Evolutionary conservation across 2,329 filamentous ascomycete genomes (phyloP), one percentile per base, ranked within the genome.

Genomic region (Neopestalotiopsis sp.): DNA sequence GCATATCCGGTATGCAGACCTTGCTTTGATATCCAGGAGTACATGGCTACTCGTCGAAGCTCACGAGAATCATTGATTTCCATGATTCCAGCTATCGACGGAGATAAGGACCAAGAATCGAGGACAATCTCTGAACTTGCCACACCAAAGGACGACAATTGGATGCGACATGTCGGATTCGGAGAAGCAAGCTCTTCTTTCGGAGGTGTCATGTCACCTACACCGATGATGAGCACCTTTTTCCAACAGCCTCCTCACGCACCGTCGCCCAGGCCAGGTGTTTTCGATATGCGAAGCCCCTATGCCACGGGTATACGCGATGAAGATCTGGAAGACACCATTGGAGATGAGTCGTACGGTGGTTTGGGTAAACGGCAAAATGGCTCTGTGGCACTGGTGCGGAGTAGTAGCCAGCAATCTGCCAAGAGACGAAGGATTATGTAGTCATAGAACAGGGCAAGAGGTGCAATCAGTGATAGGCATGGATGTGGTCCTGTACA

Each of bases 111-210:
- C 67, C 80, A 79, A 53, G 82, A 83, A 67, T 72, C 80, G 56
- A 79, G 78, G 7, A 82, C 81, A n/a, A 76, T 79, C 49, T 84
- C 81, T 17, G 83, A 84, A 69, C 76, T 83, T 67, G 81, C 79
- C 70, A 84, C 82, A 24, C 83, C 82, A 10, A 78, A 76, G 61
- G 81, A 56, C 10, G 70, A 71, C 3, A 70, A 74, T 69, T 74
- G 77, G 66, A 65, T 76, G 13, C 79, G 80, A 13, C 76, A 78
- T 66, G 70, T 75, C 4, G 80, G 79, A n/a, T 68, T 76, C 2
- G 80, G 81, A 49, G 80, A 82, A 65, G 69, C 74, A 10, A 76
- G 77, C 3, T 74, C 77, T 12, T 80, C 79, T 6, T 80, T 83
- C 70, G 73, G 75, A 62, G 70, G 70, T 61, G 73, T 74, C 32